A percentile compares a stretch with the other conserved stretches of the same genome.
phyloP scores from a whole-genome alignment of 306 rosid genomes.

The Prunus mira region DNA sequence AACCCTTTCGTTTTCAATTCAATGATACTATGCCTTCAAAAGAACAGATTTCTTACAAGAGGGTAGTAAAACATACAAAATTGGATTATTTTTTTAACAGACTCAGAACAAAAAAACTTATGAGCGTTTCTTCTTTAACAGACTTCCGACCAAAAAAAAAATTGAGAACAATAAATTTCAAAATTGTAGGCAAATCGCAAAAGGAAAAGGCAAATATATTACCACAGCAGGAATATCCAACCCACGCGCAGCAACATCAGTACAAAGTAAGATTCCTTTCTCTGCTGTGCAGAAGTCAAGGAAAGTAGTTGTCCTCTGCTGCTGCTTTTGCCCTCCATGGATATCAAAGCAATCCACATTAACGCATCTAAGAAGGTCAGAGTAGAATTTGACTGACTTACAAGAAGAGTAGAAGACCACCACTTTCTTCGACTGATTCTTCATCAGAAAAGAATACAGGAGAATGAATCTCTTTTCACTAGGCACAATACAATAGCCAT shows the following conservation, averaged over 20 bases:
- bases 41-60: no score
- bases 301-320: conserved; percentile 69
- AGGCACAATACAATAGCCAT: conserved; percentile 89
- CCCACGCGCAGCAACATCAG: conserved; percentile 98
- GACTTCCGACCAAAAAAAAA: no score
- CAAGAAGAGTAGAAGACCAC: conserved; percentile 98
- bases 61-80: no score
- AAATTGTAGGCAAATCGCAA: background rate
- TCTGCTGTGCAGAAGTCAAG: conserved; percentile 81
- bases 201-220: conserved; percentile 26
- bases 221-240: conserved; percentile 75
- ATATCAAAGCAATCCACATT: conserved; percentile 72
- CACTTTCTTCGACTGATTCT: conserved; percentile 68
- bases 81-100: no score
- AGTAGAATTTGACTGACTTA: conserved; percentile 84
- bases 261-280: conserved; percentile 86
- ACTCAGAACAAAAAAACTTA: background rate
- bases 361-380: conserved; percentile 72
- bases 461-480: conserved; percentile 73
- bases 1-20: no score
- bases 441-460: conserved; percentile 77
- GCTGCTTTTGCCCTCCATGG: conserved; percentile 94
- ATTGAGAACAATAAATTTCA: background rate
- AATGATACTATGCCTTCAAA: no score
- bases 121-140: no score